Base-by-base conservation (phyloP, 1,139 yeast species). In the Hyphopichia wangnamkhiaoensis region DNA sequence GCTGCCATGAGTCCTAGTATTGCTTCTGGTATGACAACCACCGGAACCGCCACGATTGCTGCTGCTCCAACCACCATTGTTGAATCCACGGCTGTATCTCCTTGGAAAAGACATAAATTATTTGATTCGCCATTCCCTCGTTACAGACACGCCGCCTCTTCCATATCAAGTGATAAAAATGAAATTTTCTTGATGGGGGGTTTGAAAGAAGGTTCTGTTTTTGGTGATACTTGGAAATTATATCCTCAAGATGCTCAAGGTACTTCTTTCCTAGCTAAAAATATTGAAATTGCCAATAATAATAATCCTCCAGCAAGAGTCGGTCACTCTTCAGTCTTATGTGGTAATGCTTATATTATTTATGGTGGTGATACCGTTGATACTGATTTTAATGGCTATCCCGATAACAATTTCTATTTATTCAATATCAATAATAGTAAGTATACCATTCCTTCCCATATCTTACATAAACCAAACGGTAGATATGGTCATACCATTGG, bases 341-440 rank as follows among this genome's bases (percentile, higher is more conserved):
- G 95, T 47, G 98, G 98, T 12, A 93, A 91, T 57, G 98, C 98
- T 0, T 93, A 85, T 55, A 90, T 93, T 35, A 81, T 93, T 17
- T 93, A 88, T 65, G 98, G 98, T 33, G 99, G 99, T 53, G 98
- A 93, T 58, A 93, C 98, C 1, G 87, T 82, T 38, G 89, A 86
- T 52, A 86, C 93, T 25, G 90, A 86, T 50, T 79, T 79, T 44
- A 81, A 80, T 45, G 91, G 90, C 3, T 79, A 84, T 48, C 90
- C 95, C 53, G 97, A 91, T 61, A 89, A 91, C 59, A 84, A 83
- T 56, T 71, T 93, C 45, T 93, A 93, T 61, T 76, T 93, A 55
- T 85, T 93, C 65, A 93, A 93, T 68, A 86, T 93, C 54, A 85
- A 89, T 53, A 87, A 95, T 37, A 74, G 82, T 54, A 89, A 90